Evolutionary conservation across 768 basidiomycete species (phyloP).

Genomic region (Neoboletus subvelutipes): DNA sequence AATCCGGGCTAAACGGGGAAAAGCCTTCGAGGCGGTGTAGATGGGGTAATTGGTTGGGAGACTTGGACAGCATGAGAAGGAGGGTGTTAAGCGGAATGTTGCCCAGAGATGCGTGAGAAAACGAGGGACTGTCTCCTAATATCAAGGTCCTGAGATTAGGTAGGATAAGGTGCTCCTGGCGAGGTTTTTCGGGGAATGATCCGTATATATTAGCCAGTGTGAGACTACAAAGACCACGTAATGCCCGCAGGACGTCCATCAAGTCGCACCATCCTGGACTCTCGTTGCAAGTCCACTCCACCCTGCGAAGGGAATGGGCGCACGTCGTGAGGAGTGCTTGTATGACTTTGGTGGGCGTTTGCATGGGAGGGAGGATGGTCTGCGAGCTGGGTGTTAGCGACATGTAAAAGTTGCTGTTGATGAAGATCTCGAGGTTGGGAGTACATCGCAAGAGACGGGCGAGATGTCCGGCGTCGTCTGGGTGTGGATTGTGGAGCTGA

Average conservation of each 20-base stretch:
- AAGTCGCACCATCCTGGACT: conserved; percentile 42
- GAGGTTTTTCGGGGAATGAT: conserved; percentile 23
- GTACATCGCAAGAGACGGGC: conserved; percentile 41
- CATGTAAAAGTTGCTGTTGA: conserved; percentile 39
- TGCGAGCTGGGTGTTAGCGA: conserved; percentile 19
- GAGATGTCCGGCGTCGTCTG: conserved; percentile 20
- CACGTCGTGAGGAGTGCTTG: conserved; percentile 34
- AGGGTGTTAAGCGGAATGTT: conserved; percentile 42
- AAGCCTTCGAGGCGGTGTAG: conserved; percentile 44
- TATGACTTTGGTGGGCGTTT: conserved; percentile 36
- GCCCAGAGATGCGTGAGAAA: conserved; percentile 34
- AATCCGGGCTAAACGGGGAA: conserved; percentile 41
- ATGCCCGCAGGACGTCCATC: conserved; percentile 33
- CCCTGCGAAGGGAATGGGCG: conserved; percentile 37
- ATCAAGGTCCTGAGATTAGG: conserved; percentile 43
- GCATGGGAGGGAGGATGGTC: conserved; percentile 20
- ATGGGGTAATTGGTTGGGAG: conserved; percentile 37
- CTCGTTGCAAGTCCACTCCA: conserved; percentile 49
- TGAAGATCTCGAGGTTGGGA: conserved; percentile 45
- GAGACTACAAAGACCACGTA: conserved; percentile 39
- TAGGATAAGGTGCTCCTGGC: conserved; percentile 29
- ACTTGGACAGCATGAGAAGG: conserved; percentile 36
- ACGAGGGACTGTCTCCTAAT: conserved; percentile 36
- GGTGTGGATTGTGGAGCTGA: conserved; percentile 35
- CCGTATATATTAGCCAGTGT: conserved; percentile 42